Evolutionary conservation across 495 filamentous ascomycete genomes (phyloP).

Genomic region (Annulohypoxylon maeteangense): DNA sequence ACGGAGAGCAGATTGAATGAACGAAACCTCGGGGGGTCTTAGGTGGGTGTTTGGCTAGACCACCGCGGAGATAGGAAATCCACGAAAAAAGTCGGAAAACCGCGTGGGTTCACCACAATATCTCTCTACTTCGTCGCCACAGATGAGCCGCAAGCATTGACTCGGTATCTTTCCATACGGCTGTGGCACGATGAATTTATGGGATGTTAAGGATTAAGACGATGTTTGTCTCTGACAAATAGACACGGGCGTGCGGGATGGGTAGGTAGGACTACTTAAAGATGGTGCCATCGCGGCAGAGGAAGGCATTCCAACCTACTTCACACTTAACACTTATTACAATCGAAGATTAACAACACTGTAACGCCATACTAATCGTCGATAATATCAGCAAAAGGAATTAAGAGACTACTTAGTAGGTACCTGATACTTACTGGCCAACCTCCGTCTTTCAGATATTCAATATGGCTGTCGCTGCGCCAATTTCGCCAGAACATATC

Average conservation of each 20-base stretch:
- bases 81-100: constrained; percentile 34
- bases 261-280: constrained; percentile 27
- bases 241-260: background rate
- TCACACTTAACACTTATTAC: constrained; percentile 8
- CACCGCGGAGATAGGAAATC: constrained; percentile 41
- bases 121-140: constrained; percentile 14
- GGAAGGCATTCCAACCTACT: background rate
- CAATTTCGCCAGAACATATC: constrained; percentile 56
- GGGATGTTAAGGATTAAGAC: background rate
- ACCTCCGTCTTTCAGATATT: background rate
- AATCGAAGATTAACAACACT: background rate
- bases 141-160: constrained; percentile 7
- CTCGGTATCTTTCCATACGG: constrained; percentile 28
- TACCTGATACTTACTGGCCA: too few species aligned
- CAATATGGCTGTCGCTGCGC: constrained; percentile 44
- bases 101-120: constrained; percentile 30
- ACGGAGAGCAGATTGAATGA: constrained; percentile 10
- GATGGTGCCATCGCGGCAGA: background rate
- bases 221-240: background rate
- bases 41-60: background rate
- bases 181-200: constrained; percentile 34
- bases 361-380: background rate
- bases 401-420: background rate
- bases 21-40: constrained; percentile 2
- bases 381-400: background rate